Evolutionary conservation across 192 early-diverging fungal species (phyloP).

Genomic region (Lobosporangium transversale): DNA sequence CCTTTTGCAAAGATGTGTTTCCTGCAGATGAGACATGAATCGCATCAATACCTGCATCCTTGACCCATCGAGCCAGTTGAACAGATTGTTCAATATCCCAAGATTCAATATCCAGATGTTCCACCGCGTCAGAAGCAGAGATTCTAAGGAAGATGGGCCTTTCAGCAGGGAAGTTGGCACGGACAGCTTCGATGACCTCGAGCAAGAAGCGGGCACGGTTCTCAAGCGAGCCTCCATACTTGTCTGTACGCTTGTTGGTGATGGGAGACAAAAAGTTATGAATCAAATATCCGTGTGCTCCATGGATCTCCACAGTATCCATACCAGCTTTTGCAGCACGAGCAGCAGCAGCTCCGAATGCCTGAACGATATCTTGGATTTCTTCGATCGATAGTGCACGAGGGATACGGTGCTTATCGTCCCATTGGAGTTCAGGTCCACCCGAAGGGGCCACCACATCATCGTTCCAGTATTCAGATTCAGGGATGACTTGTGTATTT

Average conservation of each 20-base stretch:
- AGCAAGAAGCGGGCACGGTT: constrained; percentile 69
- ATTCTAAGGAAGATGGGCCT: constrained; percentile 87
- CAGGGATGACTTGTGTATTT: neutral
- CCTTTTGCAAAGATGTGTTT: constrained; percentile 65
- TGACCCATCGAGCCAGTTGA: constrained; percentile 66
- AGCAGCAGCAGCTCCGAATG: constrained; percentile 73
- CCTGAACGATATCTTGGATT: constrained; percentile 70
- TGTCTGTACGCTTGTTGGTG: constrained; percentile 87
- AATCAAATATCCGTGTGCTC: constrained; percentile 91
- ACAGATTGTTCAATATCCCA: constrained; percentile 84
- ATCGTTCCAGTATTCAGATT: constrained; percentile 74
- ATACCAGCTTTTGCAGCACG: constrained; percentile 85
- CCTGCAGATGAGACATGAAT: constrained; percentile 87
- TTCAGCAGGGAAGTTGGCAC: constrained; percentile 65
- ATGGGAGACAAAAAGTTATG: constrained; percentile 84
- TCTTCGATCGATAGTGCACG: constrained; percentile 71
- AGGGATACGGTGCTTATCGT: constrained; percentile 53
- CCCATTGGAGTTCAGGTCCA: constrained; percentile 52
- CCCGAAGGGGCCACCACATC: constrained; percentile 74
- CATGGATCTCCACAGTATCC: constrained; percentile 90
- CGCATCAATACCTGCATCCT: constrained; percentile 83
- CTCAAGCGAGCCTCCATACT: constrained; percentile 92
- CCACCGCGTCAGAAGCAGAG: constrained; percentile 78
- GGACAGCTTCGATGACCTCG: constrained; percentile 73
- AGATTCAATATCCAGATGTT: constrained; percentile 42